These are phyloP conservation scores for Eragrostis tef DNA, from an alignment of 202 grass and related monocot genomes.

Conservation along the genomic window DNA sequence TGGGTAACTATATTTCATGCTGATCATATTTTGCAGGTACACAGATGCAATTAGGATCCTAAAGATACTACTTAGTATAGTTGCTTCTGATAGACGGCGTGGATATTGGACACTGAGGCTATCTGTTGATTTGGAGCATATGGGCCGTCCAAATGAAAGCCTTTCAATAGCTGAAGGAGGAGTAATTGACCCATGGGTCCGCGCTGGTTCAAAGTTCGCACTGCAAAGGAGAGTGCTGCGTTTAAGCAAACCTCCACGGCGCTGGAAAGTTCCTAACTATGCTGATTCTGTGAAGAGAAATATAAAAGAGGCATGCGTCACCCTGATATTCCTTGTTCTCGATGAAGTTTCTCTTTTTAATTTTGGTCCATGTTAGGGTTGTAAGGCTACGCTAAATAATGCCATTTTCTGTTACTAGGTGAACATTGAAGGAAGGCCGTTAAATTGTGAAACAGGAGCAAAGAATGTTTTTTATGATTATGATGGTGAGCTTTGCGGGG, in stretches of 20 bases:
- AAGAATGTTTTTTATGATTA: constrained; percentile 95
- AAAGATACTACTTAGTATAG: constrained; percentile 62
- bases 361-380: constrained; percentile 11
- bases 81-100: constrained; percentile 59
- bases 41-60: constrained; percentile 82
- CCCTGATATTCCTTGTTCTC: constrained; percentile 20
- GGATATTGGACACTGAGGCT: constrained; percentile 86
- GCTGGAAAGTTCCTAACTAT: constrained; percentile 89
- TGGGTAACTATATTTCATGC: constrained; percentile 8
- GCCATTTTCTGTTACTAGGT: constrained; percentile 52
- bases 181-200: constrained; percentile 70
- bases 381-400: constrained; percentile 5
- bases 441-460: constrained; percentile 68
- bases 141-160: constrained; percentile 68
- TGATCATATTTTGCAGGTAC: constrained; percentile 63
- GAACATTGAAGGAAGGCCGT: constrained; percentile 74
- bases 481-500: constrained; percentile 71
- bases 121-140: constrained; percentile 93
- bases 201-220: constrained; percentile 79
- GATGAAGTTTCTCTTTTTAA: background rate
- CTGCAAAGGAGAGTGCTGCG: constrained; percentile 77
- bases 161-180: constrained; percentile 80
- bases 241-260: constrained; percentile 83
- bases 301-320: constrained; percentile 69
- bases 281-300: constrained; percentile 64